Conservation (phyloP, 75 land plant species). For the Picea glauca region DNA sequence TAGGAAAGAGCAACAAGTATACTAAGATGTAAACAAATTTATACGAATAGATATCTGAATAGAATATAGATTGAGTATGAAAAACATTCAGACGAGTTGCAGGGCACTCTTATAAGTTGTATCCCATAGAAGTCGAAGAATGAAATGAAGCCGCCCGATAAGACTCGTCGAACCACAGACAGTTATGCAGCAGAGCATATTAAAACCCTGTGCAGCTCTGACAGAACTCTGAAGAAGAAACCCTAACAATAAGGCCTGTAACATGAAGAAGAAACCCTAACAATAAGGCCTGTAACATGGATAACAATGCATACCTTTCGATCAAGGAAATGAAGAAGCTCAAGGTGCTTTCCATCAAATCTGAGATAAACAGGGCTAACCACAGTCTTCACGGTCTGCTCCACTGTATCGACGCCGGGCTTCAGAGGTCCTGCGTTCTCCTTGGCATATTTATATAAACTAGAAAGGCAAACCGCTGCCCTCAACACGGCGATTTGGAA, state of each 20-base stretch:
- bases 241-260: not conserved
- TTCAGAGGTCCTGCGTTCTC: constrained; percentile 84
- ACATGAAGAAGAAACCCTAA: not conserved
- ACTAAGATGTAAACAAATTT: not conserved
- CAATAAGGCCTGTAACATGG: not conserved
- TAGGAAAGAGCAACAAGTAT: not conserved
- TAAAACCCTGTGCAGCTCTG: not conserved
- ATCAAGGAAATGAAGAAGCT: constrained; percentile 72
- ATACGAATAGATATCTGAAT: not conserved
- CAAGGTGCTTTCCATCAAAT: constrained; percentile 60
- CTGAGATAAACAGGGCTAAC: constrained; percentile 74
- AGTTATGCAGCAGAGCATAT: not conserved
- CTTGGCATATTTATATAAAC: constrained; percentile 67
- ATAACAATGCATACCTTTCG: constrained; percentile 47
- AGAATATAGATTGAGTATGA: not conserved
- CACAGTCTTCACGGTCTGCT: constrained; percentile 80
- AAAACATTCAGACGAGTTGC: not conserved
- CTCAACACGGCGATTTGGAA: constrained; percentile 53
- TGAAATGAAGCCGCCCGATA: not conserved
- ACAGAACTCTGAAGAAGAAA: not conserved
- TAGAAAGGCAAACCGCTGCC: constrained; percentile 44
- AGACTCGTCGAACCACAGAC: not conserved
- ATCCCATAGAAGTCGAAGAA: not conserved
- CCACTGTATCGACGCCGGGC: constrained; percentile 72
- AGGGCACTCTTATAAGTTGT: too few relatives aligned